Evolutionary conservation across 495 filamentous ascomycete species (phyloP).

Genomic region (Friedmanniomyces simplex): DNA sequence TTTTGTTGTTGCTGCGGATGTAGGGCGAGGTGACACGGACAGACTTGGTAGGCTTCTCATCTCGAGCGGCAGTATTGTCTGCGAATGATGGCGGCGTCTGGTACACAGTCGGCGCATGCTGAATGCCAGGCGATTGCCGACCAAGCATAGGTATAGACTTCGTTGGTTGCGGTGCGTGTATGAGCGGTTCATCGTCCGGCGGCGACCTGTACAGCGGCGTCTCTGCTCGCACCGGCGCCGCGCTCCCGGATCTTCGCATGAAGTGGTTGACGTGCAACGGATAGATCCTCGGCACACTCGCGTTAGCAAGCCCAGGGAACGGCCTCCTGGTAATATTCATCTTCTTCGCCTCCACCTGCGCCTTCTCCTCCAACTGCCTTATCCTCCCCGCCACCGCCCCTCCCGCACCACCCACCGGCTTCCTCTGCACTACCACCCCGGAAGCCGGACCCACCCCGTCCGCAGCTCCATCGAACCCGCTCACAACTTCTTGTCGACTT

Average conservation of each 20-base stretch:
- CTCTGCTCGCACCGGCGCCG: conserved; percentile 1
- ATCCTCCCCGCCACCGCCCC: conserved; percentile 5
- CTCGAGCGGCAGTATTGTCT: background rate
- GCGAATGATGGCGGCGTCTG: too few species aligned
- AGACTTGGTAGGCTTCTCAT: background rate
- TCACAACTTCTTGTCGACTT: background rate
- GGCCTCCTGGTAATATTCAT: background rate
- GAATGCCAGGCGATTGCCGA: background rate
- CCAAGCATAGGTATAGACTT: background rate
- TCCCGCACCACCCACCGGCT: background rate
- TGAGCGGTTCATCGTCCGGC: background rate
- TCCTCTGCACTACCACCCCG: background rate
- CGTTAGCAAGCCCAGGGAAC: background rate
- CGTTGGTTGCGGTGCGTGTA: conserved; percentile 14
- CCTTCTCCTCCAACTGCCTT: conserved; percentile 5
- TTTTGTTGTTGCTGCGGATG: background rate
- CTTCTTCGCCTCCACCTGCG: background rate
- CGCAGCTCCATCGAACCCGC: background rate
- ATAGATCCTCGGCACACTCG: conserved; percentile 2
- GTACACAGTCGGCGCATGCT: background rate
- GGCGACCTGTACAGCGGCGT: conserved; percentile 6
- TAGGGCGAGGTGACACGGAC: background rate
- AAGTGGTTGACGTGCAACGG: conserved; percentile 11
- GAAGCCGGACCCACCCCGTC: background rate
- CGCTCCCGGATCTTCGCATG: conserved; percentile 1